Base-by-base conservation (phyloP, 2,329 filamentous ascomycete genomes). In the Beauveria varroae region DNA sequence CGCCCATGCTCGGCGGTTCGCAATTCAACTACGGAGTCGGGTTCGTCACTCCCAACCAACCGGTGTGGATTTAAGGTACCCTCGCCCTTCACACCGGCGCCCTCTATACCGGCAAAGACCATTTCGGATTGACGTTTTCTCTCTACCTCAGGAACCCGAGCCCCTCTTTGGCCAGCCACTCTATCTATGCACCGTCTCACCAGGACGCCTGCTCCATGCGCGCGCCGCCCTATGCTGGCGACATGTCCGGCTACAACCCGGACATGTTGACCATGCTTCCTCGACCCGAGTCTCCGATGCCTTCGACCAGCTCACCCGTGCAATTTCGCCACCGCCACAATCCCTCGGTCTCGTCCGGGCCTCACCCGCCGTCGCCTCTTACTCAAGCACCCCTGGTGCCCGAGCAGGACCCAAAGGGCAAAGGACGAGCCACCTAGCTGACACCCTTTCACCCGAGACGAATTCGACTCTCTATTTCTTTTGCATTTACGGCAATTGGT, bases 11-110 rank as follows among this genome's bases (percentile, higher is more conserved):
- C 71, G 78, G 74, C 73, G 79, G 75, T 68, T 70, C 71, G 59
- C 68, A 71, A 68, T 72, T 78, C 71, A 73, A 69, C 70, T 75
- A 73, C 68, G 74, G 74, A 76, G 70, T 74, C 69, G 82, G 82
- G 82, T 85, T 85, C 79, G 82, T 85, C 76, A 78, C 80, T 83
- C 82, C 82, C 79, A 78, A 81, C 75, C 81, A 84, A 76, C 76
- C 81, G 73, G 77, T 84, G 77, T 85, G 81, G 82, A 83, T 80
- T 75, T 85, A 76, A 72, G 68, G 74, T 72, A 70, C 69, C 57
- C 26, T 74, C 68, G 69, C 66, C 67, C 70, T 69, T 72, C 74
- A 75, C 72, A 73, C 69, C 70, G 75, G 73, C 73, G 68, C 69
- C 67, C 63, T 70, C 71, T 70, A 71, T 66, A 67, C 68, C 66